Conservation (phyloP, 2,329 filamentous ascomycete genomes). For the Fusarium albidum region DNA sequence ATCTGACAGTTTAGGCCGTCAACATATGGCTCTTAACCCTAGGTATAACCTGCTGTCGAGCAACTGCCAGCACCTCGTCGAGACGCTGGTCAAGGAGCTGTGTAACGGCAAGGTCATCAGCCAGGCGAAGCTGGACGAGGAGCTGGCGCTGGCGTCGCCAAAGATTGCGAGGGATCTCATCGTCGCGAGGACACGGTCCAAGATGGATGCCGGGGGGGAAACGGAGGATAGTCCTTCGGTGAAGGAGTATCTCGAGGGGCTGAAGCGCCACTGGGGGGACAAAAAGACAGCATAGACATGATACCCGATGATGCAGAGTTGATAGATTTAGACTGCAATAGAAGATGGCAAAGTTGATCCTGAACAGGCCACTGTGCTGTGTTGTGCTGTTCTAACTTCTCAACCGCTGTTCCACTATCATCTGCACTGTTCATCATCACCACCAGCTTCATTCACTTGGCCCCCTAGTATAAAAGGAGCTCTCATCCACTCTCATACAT, state of each 20-base stretch:
- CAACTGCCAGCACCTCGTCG: conserved; percentile 38
- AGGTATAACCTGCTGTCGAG: conserved; percentile 33
- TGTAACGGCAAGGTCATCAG: conserved; percentile 39
- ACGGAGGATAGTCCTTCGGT: conserved; percentile 31
- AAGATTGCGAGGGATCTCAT: conserved; percentile 39
- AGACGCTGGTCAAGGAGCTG: conserved; percentile 37
- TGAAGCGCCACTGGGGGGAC: conserved; percentile 24
- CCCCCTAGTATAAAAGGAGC: no score
- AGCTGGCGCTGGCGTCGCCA: conserved; percentile 25
- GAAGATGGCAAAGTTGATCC: no score
- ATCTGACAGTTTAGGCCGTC: conserved; percentile 22
- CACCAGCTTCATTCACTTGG: no score
- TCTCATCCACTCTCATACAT: no score
- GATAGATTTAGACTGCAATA: no score
- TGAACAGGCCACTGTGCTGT: no score
- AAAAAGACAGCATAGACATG: not conserved
- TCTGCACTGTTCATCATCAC: no score
- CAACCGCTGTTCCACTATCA: no score
- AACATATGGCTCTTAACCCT: conserved; percentile 27
- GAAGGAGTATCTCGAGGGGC: conserved; percentile 32
- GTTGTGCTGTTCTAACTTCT: no score
- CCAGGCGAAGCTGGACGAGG: conserved; percentile 37
- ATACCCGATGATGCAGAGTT: no score
- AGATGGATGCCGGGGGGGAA: conserved; percentile 28
- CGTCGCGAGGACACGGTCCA: conserved; percentile 27